phyloP scores from a whole-genome alignment of 192 early-diverging fungal genomes.

The Chytriomyces sp. region DNA sequence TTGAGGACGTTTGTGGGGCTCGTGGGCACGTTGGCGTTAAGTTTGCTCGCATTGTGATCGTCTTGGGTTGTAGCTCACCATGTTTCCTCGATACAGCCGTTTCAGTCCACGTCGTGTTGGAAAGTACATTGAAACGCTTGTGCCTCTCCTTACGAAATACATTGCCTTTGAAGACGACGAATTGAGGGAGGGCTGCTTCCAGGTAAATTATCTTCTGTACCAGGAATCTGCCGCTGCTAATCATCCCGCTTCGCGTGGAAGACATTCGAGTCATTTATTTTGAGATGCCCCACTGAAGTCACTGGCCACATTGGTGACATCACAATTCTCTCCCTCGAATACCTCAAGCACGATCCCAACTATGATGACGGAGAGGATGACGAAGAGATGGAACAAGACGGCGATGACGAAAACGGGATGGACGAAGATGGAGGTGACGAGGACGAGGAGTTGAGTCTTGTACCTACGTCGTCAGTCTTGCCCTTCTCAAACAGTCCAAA shows the following conservation, averaged over 20 bases:
- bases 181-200: constrained; percentile 78
- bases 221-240: neutral
- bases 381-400: constrained; percentile 52
- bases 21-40: constrained; percentile 72
- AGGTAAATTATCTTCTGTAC: constrained; percentile 36
- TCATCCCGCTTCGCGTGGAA: constrained; percentile 1
- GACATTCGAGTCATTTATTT: constrained; percentile 74
- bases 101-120: constrained; percentile 69
- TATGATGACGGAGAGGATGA: constrained; percentile 76
- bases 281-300: constrained; percentile 79
- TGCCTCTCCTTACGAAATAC: constrained; percentile 67
- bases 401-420: constrained; percentile 53
- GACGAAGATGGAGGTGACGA: constrained; percentile 64
- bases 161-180: constrained; percentile 74
- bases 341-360: constrained; percentile 85
- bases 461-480: neutral
- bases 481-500: neutral
- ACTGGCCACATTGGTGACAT: constrained; percentile 62
- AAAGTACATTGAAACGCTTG: constrained; percentile 59
- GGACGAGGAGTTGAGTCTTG: constrained; percentile 53
- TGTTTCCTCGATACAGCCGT: constrained; percentile 57
- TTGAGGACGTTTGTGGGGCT: constrained; percentile 74
- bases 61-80: neutral
- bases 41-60: neutral
- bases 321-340: constrained; percentile 61